Percentiles rank a stretch among this genome's conserved stretches.
phyloP scores from a whole-genome alignment of 2,329 filamentous ascomycete genomes.

The Scedosporium minutisporum region DNA sequence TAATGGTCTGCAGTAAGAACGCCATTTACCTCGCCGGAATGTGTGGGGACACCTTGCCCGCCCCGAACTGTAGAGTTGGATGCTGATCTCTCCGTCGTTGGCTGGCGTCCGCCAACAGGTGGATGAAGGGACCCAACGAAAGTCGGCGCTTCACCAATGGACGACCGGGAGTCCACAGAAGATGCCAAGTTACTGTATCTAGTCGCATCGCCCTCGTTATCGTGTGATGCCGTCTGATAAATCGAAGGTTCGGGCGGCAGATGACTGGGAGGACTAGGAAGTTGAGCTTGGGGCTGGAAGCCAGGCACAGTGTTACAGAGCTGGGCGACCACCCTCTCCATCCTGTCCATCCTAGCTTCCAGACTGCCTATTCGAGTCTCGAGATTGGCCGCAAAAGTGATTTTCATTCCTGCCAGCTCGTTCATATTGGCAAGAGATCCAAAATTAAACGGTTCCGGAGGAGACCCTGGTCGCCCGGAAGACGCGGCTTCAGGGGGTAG shows the following conservation, averaged over 20 bases:
- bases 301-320: constrained; percentile 36
- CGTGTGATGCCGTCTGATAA: neutral
- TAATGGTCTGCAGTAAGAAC: constrained; percentile 36
- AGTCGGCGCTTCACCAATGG: constrained; percentile 36
- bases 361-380: constrained; percentile 43
- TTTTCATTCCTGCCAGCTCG: constrained; percentile 44
- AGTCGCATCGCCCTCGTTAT: neutral
- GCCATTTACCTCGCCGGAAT: constrained; percentile 22
- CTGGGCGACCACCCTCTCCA: constrained; percentile 43
- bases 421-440: constrained; percentile 34
- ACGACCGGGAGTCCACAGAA: constrained; percentile 31
- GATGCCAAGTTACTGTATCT: constrained; percentile 21
- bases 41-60: constrained; percentile 31
- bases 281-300: constrained; percentile 23
- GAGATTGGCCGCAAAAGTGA: constrained; percentile 43
- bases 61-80: constrained; percentile 40
- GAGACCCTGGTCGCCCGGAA: constrained; percentile 25
- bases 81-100: constrained; percentile 23
- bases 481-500: constrained; percentile 20
- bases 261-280: too few species aligned
- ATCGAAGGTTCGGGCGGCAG: neutral
- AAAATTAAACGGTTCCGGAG: constrained; percentile 46
- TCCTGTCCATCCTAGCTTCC: constrained; percentile 40
- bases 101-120: constrained; percentile 18
- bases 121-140: constrained; percentile 33